A percentile compares a stretch with the other conserved stretches of the same genome.
Conservation (phyloP, 2,329 filamentous ascomycete species). For the Botryosphaeria agaves region DNA sequence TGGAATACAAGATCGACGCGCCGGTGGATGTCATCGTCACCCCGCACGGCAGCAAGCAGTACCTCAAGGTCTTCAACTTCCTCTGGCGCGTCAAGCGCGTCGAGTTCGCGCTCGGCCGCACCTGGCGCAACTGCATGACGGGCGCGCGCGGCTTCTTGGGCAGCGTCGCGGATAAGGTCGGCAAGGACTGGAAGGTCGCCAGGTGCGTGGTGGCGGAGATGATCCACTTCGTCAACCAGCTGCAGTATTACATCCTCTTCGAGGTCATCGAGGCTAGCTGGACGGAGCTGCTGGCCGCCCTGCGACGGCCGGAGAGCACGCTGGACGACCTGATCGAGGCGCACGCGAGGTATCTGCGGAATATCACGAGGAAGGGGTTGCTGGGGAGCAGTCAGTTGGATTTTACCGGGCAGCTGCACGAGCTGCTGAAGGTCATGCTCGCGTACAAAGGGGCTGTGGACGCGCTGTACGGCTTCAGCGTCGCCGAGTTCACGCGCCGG, state of each 20-base stretch:
- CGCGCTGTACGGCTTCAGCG: constrained; percentile 83
- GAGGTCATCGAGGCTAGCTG: constrained; percentile 96
- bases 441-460: constrained; percentile 87
- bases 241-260: constrained; percentile 97
- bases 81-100: constrained; percentile 96
- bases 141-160: constrained; percentile 81
- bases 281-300: constrained; percentile 71
- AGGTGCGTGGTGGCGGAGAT: constrained; percentile 86
- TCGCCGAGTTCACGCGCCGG: constrained; percentile 82
- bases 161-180: constrained; percentile 53
- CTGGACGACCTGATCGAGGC: constrained; percentile 89
- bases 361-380: constrained; percentile 90
- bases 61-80: constrained; percentile 98
- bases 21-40: constrained; percentile 95
- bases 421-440: constrained; percentile 87
- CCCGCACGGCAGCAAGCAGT: constrained; percentile 87
- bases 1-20: constrained; percentile 96
- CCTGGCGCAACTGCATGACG: constrained; percentile 93
- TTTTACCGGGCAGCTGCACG: constrained; percentile 81
- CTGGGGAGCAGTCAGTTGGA: constrained; percentile 54
- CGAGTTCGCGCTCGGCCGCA: constrained; percentile 78
- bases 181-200: constrained; percentile 75
- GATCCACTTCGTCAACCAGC: constrained; percentile 93
- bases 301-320: constrained; percentile 72
- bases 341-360: constrained; percentile 76